Conservation (phyloP, 2,329 filamentous ascomycete genomes). For the Colletotrichum sidae region DNA sequence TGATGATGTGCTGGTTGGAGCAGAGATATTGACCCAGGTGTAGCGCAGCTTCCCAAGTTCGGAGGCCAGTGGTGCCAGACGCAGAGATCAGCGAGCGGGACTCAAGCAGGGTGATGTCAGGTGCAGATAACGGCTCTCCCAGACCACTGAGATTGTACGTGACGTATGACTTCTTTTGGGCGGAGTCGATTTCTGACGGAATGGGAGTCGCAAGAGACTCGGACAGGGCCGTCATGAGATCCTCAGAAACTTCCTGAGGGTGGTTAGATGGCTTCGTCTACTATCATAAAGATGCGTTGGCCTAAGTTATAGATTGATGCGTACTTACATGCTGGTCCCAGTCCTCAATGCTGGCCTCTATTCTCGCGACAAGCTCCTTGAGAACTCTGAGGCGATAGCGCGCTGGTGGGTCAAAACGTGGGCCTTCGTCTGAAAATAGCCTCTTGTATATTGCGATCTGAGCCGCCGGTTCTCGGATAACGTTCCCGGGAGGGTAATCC, state of each 20-base stretch:
- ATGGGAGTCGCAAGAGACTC: conserved; percentile 72
- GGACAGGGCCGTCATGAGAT: conserved; percentile 78
- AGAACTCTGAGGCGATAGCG: conserved; percentile 79
- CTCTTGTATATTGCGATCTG: conserved; percentile 75
- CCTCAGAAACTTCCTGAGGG: conserved; percentile 82
- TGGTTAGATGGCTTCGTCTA: conserved; percentile 5
- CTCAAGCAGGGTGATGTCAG: conserved; percentile 73
- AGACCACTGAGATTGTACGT: conserved; percentile 70
- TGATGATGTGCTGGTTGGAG: conserved; percentile 56
- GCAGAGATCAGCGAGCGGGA: conserved; percentile 76
- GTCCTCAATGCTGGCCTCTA: conserved; percentile 81
- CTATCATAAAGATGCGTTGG: conserved; percentile 8
- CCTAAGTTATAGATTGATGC: background rate
- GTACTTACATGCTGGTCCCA: conserved; percentile 87
- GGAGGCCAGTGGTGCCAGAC: conserved; percentile 78
- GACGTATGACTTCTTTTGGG: conserved; percentile 79
- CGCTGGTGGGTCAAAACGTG: conserved; percentile 70
- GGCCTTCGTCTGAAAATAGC: conserved; percentile 71
- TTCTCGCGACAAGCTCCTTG: conserved; percentile 76
- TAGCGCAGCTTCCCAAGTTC: conserved; percentile 85
- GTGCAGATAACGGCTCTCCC: conserved; percentile 18
- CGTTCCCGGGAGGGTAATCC: conserved; percentile 69
- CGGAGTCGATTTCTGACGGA: conserved; percentile 72
- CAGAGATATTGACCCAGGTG: conserved; percentile 78
- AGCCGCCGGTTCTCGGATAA: conserved; percentile 69